phyloP scores from a whole-genome alignment of 1,284 basidiomycete genomes.

The Malassezia equina region DNA sequence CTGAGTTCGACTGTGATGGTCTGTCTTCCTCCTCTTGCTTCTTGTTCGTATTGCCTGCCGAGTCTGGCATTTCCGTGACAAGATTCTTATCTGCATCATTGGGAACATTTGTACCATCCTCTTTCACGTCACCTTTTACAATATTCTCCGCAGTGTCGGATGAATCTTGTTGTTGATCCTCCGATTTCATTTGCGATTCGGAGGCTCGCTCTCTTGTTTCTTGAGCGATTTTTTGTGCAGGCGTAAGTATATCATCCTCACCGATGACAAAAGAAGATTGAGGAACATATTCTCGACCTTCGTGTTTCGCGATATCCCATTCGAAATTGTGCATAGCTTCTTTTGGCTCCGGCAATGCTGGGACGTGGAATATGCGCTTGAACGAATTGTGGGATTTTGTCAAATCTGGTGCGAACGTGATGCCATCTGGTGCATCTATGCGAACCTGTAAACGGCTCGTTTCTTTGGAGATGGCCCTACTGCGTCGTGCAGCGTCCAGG shows the following conservation, averaged over 20 bases:
- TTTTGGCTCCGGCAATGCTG: conserved; percentile 16
- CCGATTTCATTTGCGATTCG: not conserved
- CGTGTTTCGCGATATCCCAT: conserved; percentile 21
- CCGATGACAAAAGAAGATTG: conserved; percentile 11
- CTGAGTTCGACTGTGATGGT: no score
- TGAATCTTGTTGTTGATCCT: not conserved
- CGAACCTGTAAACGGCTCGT: conserved; percentile 22
- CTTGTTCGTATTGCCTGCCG: no score
- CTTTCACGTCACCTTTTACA: not conserved
- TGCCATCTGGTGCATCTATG: conserved; percentile 39
- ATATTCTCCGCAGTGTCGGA: not conserved
- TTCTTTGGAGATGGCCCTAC: not conserved
- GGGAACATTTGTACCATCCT: not conserved
- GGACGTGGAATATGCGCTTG: conserved; percentile 35
- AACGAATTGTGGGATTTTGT: conserved; percentile 31
- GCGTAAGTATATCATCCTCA: conserved; percentile 11
- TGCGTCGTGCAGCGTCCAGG: conserved; percentile 3
- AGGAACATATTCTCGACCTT: not conserved
- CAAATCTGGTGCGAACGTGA: conserved; percentile 38
- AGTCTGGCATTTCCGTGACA: no score
- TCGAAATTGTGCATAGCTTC: conserved; percentile 25
- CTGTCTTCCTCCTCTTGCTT: no score
- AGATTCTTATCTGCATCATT: not conserved
- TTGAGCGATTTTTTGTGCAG: conserved; percentile 9
- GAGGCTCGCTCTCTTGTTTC: not conserved